phyloP scores from a whole-genome alignment of 257 asterid genomes.

The Lycium barbarum region DNA sequence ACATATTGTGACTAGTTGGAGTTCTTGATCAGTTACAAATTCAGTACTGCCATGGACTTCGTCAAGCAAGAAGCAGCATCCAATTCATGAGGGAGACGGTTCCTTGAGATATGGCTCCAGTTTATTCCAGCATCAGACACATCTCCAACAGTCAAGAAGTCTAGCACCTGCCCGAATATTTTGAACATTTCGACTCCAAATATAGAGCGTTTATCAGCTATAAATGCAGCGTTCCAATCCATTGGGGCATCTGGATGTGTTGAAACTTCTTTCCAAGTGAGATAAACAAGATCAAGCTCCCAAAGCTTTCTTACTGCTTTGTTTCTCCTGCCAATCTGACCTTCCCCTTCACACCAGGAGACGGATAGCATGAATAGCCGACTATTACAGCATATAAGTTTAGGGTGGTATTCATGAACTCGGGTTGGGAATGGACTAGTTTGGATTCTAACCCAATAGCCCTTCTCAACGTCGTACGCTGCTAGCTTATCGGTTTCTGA shows the following conservation, averaged over 20 bases:
- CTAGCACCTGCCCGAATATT: slow-evolving; percentile 93
- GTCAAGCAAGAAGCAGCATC: slow-evolving; percentile 92
- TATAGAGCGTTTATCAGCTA: slow-evolving; percentile 62
- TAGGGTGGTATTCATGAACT: slow-evolving; percentile 88
- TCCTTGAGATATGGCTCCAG: slow-evolving; percentile 87
- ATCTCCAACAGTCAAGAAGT: slow-evolving; percentile 76
- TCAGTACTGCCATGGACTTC: slow-evolving; percentile 81
- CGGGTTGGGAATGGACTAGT: slow-evolving; percentile 73
- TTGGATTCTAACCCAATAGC: slow-evolving; percentile 81
- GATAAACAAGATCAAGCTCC: slow-evolving; percentile 73
- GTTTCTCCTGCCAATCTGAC: slow-evolving; percentile 91
- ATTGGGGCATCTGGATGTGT: slow-evolving; percentile 96
- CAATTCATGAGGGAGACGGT: slow-evolving; percentile 68
- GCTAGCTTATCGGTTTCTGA: slow-evolving; percentile 84
- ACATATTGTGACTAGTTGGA: slow-evolving; percentile 20
- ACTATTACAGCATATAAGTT: slow-evolving; percentile 65
- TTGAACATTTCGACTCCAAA: slow-evolving; percentile 98
- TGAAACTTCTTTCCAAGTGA: slow-evolving; percentile 68
- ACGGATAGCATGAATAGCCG: slow-evolving; percentile 83
- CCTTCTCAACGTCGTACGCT: slow-evolving; percentile 82
- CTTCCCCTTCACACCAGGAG: slow-evolving; percentile 98
- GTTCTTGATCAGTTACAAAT: slow-evolving; percentile 45
- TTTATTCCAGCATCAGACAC: slow-evolving; percentile 41
- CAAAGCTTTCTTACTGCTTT: slow-evolving; percentile 93
- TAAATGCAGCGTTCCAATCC: slow-evolving; percentile 98